Evolutionary conservation across 2,329 filamentous ascomycete genomes (phyloP), one percentile per base, ranked within the genome.

Genomic region (Fusarium keratoplasticum): DNA sequence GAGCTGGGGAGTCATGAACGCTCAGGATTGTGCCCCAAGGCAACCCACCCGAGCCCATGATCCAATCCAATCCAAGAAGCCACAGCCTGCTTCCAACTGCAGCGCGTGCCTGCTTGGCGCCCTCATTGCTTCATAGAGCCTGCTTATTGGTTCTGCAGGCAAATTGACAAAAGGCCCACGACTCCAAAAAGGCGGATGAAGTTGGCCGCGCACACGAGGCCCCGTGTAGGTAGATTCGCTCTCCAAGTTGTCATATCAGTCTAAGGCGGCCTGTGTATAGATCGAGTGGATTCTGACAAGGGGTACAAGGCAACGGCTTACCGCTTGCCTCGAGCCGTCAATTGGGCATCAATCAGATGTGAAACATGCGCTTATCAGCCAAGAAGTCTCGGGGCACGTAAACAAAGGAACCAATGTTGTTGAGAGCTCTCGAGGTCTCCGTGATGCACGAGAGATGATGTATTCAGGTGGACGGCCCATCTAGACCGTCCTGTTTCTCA

Each of bases 381-480:
- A 22, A 16, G 18, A 6, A 36, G 33, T 4, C 16, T 27, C 25
- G 2, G 16, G 2, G 16, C 16, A 59, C 35, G 22, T 59, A 36
- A 38, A 6, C 11, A 22, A 9, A 25, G 11, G 20, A n/a, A 20
- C 29, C 5, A 35, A 31, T 22, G 10, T 63, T 16, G 31, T 22
- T 31, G 44, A 61, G 57, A 44, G 29, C 55, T 61, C 58, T 62
- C 58, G 36, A 31, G 35, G 40, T 50, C 22, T 59, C 58, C 33
- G 33, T 54, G 65, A 57, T 71, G 44, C 60, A 65, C 62, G 38
- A 71, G 38, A 59, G 58, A 64, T 62, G 40, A 57, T 72, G 55
- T 59, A 74, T 70, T 76, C 40, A 60, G 58, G 44, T 65, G 61
- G 70, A 59, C 50, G 52, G 54, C 36, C 50, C 10, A 38, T 38